phyloP scores from a whole-genome alignment of 1,139 yeast species.

The Zygoascus sp. region DNA sequence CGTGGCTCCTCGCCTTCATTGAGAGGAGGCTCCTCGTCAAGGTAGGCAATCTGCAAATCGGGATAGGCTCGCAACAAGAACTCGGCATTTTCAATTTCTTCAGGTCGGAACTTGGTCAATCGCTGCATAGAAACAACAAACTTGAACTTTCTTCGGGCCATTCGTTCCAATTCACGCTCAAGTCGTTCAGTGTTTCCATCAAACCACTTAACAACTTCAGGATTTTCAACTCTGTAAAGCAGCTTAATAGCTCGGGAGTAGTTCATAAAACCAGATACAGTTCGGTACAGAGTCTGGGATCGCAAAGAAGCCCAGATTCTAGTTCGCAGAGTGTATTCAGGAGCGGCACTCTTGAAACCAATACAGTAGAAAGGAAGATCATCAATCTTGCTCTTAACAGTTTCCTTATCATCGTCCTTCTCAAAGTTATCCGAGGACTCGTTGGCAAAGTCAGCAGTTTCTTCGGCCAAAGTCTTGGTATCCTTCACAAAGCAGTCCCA shows the following conservation, averaged over 20 bases:
- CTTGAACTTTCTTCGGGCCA: slow-evolving; percentile 99
- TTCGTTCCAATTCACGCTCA: slow-evolving; percentile 94
- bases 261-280: slow-evolving; percentile 98
- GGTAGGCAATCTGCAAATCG: slow-evolving; percentile 94
- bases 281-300: slow-evolving; percentile 96
- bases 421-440: slow-evolving; percentile 41
- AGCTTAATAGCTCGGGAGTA: slow-evolving; percentile 97
- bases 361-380: slow-evolving; percentile 97
- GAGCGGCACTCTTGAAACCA: slow-evolving; percentile 99
- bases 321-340: slow-evolving; percentile 96
- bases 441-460: slow-evolving; percentile 38
- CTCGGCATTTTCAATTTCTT: slow-evolving; percentile 97
- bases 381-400: slow-evolving; percentile 83
- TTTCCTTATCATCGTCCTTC: slow-evolving; percentile 52
- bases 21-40: slow-evolving; percentile 86
- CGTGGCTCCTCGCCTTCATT: slow-evolving; percentile 98
- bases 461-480: slow-evolving; percentile 97
- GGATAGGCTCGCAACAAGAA: slow-evolving; percentile 98
- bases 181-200: slow-evolving; percentile 96
- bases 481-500: slow-evolving; percentile 99
- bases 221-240: slow-evolving; percentile 97
- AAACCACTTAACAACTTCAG: slow-evolving; percentile 95
- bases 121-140: slow-evolving; percentile 98
- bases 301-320: slow-evolving; percentile 99
- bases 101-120: slow-evolving; percentile 93